A percentile compares a stretch with the other conserved stretches of the same genome.
phyloP scores from a whole-genome alignment of 257 asterid species.

The Verbascum thapsus region DNA sequence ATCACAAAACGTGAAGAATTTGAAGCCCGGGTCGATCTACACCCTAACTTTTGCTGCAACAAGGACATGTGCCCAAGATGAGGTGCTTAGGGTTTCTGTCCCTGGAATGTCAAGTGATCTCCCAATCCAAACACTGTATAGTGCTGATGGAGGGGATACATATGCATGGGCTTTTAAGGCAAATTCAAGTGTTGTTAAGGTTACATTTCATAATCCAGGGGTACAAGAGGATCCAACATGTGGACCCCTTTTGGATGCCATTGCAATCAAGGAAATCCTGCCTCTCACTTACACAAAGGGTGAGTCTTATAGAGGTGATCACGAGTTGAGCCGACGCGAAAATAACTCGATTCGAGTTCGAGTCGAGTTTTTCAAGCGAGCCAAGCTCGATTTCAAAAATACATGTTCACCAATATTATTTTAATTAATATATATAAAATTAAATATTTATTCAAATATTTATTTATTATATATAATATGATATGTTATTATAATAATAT shows the following conservation, averaged over 20 bases:
- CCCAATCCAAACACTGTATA: slow-evolving; percentile 71
- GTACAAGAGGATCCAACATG: slow-evolving; percentile 78
- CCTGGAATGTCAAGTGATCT: slow-evolving; percentile 58
- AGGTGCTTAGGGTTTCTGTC: slow-evolving; percentile 55
- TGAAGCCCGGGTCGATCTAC: slow-evolving; percentile 43
- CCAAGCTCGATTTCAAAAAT: too few relatives aligned
- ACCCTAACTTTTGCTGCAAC: slow-evolving; percentile 71
- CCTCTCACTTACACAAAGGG: slow-evolving; percentile 48
- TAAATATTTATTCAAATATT: too few relatives aligned
- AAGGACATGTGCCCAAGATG: slow-evolving; percentile 82
- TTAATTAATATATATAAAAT: too few relatives aligned
- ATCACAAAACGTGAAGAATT: slow-evolving; percentile 46
- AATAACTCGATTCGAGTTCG: too few relatives aligned
- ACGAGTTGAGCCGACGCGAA: too few relatives aligned
- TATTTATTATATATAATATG: too few relatives aligned
- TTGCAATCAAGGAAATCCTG: slow-evolving; percentile 68
- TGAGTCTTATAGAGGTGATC: too few relatives aligned
- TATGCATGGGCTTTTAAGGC: slow-evolving; percentile 81
- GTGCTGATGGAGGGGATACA: slow-evolving; percentile 75
- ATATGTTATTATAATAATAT: too few relatives aligned
- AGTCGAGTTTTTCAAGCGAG: too few relatives aligned
- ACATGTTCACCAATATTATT: too few relatives aligned
- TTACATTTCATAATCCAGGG: slow-evolving; percentile 73
- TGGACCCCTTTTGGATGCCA: slow-evolving; percentile 75
- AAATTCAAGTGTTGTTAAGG: slow-evolving; percentile 46